Base-by-base conservation (phyloP, 352 stramenopile species). In the Globisporangium cederbergense region DNA sequence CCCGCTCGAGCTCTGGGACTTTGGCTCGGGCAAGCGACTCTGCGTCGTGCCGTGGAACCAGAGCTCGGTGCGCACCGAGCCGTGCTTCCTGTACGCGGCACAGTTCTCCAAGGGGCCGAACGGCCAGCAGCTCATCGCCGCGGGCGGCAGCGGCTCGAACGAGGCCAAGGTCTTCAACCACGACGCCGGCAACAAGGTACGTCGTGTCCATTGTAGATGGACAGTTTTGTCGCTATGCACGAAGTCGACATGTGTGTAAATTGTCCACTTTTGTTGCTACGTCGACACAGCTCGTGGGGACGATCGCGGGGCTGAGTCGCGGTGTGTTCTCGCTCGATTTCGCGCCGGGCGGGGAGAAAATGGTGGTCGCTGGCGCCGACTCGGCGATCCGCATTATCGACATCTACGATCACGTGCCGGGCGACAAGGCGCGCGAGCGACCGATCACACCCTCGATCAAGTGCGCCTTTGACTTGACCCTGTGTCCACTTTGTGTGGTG, bases 141-240 rank as follows among this genome's bases (percentile, higher is more conserved):
- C 86, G 5, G 91, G 91, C 46, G 90, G 91, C 22, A 97, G 86
- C 57, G 88, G 88, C 11, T 90, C 85, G 28, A 97, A 97, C 70
- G 91, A 97, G 69, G 88, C 89, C 50, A 96, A 96, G 58, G 86
- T 97, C 14, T 97, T 97, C 59, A 93, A 97, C 68, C 85, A 88
- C 45, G 65, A 77, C 51, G 63, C 62, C 28, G 75, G 73, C 30
- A 92, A 93, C 69, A 83, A 79, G 65, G 71, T 77, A 45, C 4
- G 45, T 18, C 28, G 11, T 43, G 34, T 20, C 25, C 13, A 14
- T 42, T 42, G 9, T 13, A 13, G 36, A 2, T 42, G 36, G 36
- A 42, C 36, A 8, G 11, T 11, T 42, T 42, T 14, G 32, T 36
- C 32, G 32, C 32, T 43, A n/a, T 20, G 50, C 36, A 42, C 36